These are phyloP conservation scores for Durusdinium trenchii DNA, from an alignment of 73 alveolate species.

Conservation along the genomic window DNA sequence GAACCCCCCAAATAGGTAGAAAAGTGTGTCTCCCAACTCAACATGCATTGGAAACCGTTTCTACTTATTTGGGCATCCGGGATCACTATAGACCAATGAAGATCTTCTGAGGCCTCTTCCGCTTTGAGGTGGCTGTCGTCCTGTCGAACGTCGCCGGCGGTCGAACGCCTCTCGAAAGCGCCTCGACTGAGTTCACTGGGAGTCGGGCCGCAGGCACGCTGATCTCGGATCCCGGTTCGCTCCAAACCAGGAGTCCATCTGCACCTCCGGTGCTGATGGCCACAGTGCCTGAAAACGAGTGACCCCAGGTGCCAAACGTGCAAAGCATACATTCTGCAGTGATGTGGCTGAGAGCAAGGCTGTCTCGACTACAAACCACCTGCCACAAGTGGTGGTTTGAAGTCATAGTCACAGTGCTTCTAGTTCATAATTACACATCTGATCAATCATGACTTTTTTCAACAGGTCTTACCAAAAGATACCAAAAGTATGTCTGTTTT, in stretches of 20 bases:
- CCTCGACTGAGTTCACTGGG: too few species aligned
- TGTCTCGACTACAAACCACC: conserved; percentile 63
- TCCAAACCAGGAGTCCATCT: conserved; percentile 85
- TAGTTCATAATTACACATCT: too few species aligned
- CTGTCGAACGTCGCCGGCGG: too few species aligned
- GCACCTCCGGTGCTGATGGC: conserved; percentile 85
- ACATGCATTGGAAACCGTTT: neutral
- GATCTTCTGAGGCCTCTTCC: neutral
- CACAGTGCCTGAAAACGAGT: conserved; percentile 22
- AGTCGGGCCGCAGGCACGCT: conserved; percentile 26
- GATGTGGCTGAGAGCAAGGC: neutral
- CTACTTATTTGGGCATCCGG: neutral
- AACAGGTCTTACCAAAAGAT: too few species aligned
- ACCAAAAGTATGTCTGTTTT: too few species aligned
- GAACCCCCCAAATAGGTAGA: neutral
- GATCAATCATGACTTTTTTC: too few species aligned
- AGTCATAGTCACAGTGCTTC: too few species aligned
- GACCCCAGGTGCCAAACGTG: neutral
- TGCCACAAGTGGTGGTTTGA: too few species aligned
- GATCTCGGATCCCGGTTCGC: conserved; percentile 83
- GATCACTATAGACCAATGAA: neutral
- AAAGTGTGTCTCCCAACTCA: neutral
- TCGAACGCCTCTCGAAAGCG: too few species aligned
- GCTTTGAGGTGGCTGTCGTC: conserved; percentile 54
- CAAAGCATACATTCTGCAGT: neutral